Evolutionary conservation across 2,329 filamentous ascomycete genomes (phyloP).

Genomic region (Sporothrix luriei): DNA sequence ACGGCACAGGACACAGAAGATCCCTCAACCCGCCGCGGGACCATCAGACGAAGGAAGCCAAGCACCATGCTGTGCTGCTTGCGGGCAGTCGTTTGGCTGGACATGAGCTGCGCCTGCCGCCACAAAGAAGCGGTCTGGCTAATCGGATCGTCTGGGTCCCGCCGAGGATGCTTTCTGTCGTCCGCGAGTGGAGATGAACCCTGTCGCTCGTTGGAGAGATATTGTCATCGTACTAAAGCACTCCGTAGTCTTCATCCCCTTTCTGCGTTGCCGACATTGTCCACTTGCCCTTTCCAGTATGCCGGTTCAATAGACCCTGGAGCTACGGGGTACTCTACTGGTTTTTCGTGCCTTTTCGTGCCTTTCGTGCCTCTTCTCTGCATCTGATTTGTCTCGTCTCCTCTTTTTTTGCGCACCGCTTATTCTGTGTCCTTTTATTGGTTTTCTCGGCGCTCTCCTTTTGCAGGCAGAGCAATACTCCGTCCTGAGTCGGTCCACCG

Average conservation of each 20-base stretch:
- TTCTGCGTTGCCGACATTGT: not conserved
- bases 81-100: not conserved
- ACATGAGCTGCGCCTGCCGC: not conserved
- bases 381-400: not conserved
- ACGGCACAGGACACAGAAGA: not conserved
- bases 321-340: no score
- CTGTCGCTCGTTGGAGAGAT: no score
- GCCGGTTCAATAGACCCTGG: slow-evolving; percentile 3
- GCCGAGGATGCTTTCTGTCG: not conserved
- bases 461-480: no score
- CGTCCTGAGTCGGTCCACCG: no score
- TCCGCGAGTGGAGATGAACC: no score
- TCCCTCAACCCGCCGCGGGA: slow-evolving; percentile 15
- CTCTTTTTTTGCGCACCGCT: slow-evolving; percentile 18
- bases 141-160: slow-evolving; percentile 26
- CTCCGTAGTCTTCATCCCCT: no score
- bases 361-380: not conserved
- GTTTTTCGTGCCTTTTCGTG: no score
- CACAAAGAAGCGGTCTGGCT: slow-evolving; percentile 24
- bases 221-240: no score
- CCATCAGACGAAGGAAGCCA: slow-evolving; percentile 1
- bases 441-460: not conserved
- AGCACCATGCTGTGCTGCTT: not conserved
- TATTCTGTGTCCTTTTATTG: slow-evolving; percentile 12
- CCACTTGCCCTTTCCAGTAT: not conserved